phyloP scores from a whole-genome alignment of 305 asterid species.

The Striga hermonthica region DNA sequence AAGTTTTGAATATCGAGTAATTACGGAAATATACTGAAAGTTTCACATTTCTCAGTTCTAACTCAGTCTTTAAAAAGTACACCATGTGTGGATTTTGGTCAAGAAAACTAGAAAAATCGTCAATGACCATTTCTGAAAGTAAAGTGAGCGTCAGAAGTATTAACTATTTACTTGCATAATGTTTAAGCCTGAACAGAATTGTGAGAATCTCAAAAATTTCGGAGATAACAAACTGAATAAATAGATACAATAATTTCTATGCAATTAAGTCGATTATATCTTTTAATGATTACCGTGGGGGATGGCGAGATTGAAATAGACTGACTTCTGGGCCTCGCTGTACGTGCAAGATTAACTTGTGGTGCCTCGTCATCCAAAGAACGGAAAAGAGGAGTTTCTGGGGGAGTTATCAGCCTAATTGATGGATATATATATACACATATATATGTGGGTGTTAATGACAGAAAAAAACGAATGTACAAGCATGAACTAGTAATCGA shows the following conservation, averaged over 20 bases:
- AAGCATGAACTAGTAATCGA: too few species aligned
- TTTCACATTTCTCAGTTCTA: too few species aligned
- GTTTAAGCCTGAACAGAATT: too few species aligned
- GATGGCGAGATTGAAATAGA: conserved; percentile 82
- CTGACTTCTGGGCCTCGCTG: conserved; percentile 94
- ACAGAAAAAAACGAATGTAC: too few species aligned
- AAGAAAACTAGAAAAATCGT: too few species aligned
- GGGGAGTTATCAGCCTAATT: conserved; percentile 92
- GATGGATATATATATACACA: conserved; percentile 34
- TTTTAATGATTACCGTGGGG: conserved; percentile 56
- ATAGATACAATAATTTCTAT: conserved; percentile 1
- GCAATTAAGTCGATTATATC: neutral
- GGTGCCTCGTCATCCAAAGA: conserved; percentile 85
- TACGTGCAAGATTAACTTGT: conserved; percentile 46
- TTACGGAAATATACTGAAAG: too few species aligned
- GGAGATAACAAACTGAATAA: conserved; percentile 1
- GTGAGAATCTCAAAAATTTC: neutral
- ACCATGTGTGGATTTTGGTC: too few species aligned
- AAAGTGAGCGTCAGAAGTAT: too few species aligned
- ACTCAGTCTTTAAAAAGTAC: too few species aligned
- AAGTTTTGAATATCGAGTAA: neutral
- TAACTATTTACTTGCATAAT: too few species aligned
- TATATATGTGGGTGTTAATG: too few species aligned
- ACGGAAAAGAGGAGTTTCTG: conserved; percentile 92
- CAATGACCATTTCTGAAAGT: too few species aligned